Conservation (phyloP, 768 basidiomycete genomes). For the Glaciozyma antarctica region DNA sequence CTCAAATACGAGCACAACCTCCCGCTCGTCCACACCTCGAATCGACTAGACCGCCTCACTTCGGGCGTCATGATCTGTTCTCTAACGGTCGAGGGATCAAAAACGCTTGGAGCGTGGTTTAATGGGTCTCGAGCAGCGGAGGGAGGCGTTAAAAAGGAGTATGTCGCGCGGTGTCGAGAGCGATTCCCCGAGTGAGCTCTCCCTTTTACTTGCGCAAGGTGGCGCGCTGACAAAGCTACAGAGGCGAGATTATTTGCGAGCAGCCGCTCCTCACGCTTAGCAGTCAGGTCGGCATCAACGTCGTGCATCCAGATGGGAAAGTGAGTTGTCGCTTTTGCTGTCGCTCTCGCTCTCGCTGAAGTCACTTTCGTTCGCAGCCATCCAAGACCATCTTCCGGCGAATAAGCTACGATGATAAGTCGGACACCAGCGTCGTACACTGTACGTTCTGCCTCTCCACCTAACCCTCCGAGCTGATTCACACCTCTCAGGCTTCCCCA, state of each 20-base stretch:
- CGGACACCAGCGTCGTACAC: conserved; percentile 74
- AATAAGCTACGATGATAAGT: conserved; percentile 66
- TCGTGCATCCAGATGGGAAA: conserved; percentile 91
- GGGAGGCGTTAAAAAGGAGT: conserved; percentile 70
- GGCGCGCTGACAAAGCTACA: conserved; percentile 35
- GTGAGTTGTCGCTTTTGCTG: conserved; percentile 46
- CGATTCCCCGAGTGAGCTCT: conserved; percentile 70
- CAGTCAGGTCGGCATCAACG: conserved; percentile 90
- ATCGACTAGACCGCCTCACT: conserved; percentile 85
- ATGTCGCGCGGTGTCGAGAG: conserved; percentile 77
- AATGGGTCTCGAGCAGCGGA: conserved; percentile 41
- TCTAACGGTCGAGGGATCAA: conserved; percentile 59
- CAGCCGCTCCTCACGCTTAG: conserved; percentile 83
- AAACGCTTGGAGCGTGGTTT: conserved; percentile 68
- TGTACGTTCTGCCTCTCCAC: conserved; percentile 46
- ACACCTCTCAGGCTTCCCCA: conserved; percentile 55
- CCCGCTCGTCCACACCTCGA: conserved; percentile 74
- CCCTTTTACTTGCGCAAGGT: too few species aligned
- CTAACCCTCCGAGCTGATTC: too few species aligned
- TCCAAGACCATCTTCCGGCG: conserved; percentile 82
- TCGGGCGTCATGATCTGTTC: conserved; percentile 93
- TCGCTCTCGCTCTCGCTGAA: too few species aligned
- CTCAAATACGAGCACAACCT: conserved; percentile 74
- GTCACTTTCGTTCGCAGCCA: conserved; percentile 44
- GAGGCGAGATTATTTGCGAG: conserved; percentile 69